Evolutionary conservation across 192 early-diverging fungal genomes (phyloP), one percentile per base, ranked within the genome.

Genomic region (Coemansia furcata): DNA sequence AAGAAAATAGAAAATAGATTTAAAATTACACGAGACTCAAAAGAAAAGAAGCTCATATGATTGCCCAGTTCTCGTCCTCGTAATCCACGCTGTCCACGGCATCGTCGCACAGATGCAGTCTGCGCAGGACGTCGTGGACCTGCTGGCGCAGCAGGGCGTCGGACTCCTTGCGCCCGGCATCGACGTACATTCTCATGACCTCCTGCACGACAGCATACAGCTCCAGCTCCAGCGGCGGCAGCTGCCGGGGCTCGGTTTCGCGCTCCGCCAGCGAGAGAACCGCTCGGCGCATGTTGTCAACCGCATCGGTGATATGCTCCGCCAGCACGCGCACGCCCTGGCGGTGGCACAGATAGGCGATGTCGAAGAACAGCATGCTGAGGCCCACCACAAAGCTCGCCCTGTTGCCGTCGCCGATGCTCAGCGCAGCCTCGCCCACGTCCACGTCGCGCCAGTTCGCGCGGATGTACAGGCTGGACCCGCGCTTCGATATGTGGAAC

Each of bases 101-200:
- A 68, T 82, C 79, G 65, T 82, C 79, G 61, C 79, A 82, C 21
- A 82, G 54, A 64, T 71, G 79, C 68, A 82, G 43, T 3, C 60
- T 60, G 12, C 74, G 66, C 61, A 82, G 52, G 35, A 72, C 71
- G 3, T 49, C 68, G 42, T 82, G 70, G 15, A 82, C 74, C 38
- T 73, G 79, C 17, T 52, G 38, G 33, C 66, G 59, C 58, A 60
- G 30, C 63, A 76, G 46, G 7, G 21, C 26, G 21, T 76, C 68
- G 0, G 57, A 58, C 39, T 63, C 60, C 9, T 61, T 38, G 38
- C 54, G 40, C n/a, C 57, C 60, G 6, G 59, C 33, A 21, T 44
- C 69, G 7, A 44, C 38, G 30, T 82, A 82, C 79, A 82, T 72
- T 9, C 43, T 49, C 38, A 69, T 66, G 26, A 72, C 61, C 47